Evolutionary conservation across 2,329 filamentous ascomycete species (phyloP), one percentile per base, ranked within the genome.

Genomic region (Pyrenophora tritici-repentis): DNA sequence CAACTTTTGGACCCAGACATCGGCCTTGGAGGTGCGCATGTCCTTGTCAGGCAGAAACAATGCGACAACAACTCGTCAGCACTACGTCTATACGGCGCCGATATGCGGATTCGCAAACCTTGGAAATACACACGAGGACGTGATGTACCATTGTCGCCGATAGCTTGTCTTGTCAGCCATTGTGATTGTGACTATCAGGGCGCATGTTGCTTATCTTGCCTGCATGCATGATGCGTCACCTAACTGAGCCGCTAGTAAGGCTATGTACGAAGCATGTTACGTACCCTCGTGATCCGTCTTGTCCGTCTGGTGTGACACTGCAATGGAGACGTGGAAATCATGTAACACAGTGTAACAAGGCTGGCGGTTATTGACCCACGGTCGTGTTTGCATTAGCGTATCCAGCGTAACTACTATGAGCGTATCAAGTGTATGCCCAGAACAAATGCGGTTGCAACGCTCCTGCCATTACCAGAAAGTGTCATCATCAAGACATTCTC

Each of bases 1-100:
- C 46, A 45, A 50, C 38, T 31, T 42, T 42, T 47, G 43, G 45
- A 56, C 52, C 50, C 51, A 49, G 31, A 56, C 45, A 40, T 50
- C 44, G 43, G 56, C 61, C 57, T 58, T 26, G 43, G 13, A 24
- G 56, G 56, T 52, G 52, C 18, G 3, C 18, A 20, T 53, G 26
- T 51, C 46, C 42, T 41, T 48, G 7, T 32, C 52, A 66, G 62
- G 62, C 62, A 66, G 55, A 53, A 47, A 58, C 50, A 36, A 50
- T 49, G 54, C 55, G 54, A 58, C 57, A 39, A 53, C 53, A 50
- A 51, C 53, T 61, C 59, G 59, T 60, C 61, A 63, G 61, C 55
- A 52, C 44, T 59, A 56, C 60, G 42, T 61, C 43, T 48, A 55
- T 45, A 38, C 53, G 26, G 50, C 18, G 16, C 36, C 33, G 36